Evolutionary conservation across 2,329 filamentous ascomycete species (phyloP).

Genomic region (Grosmannia penicillata): DNA sequence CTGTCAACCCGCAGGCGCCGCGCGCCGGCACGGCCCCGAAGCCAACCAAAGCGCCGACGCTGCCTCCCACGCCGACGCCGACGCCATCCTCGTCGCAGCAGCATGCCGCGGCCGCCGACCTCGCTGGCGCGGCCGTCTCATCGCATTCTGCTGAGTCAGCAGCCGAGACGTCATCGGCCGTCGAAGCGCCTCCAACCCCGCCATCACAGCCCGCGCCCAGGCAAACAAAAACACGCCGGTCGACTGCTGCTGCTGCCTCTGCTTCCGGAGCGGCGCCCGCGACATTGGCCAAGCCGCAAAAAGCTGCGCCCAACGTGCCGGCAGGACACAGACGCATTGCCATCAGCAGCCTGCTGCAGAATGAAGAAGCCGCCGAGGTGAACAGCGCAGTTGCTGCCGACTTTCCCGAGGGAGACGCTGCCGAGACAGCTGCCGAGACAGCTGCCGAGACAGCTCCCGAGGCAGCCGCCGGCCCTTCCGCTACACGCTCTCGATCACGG

Average conservation of each 20-base stretch:
- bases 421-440: neutral
- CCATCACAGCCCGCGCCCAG: neutral
- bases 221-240: neutral
- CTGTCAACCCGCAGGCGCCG: neutral
- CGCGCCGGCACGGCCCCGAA: neutral
- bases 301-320: neutral
- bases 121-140: too few species aligned
- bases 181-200: neutral
- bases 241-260: neutral
- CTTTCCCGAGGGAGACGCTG: neutral
- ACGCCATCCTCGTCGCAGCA: neutral
- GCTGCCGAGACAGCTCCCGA: neutral
- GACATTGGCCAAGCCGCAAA: neutral
- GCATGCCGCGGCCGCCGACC: neutral
- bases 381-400: neutral
- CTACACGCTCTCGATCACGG: too few species aligned
- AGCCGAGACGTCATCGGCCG: neutral
- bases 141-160: too few species aligned
- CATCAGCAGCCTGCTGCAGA: conserved; percentile 3
- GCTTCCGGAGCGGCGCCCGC: neutral
- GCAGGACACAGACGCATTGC: conserved; percentile 8
- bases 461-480: too few species aligned
- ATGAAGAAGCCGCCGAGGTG: neutral
- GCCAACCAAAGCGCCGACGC: neutral
- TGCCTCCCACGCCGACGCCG: too few species aligned